These are phyloP conservation scores for Ceratobasidium sp. DNA, from an alignment of 1,284 basidiomycete genomes.

Conservation along the genomic window DNA sequence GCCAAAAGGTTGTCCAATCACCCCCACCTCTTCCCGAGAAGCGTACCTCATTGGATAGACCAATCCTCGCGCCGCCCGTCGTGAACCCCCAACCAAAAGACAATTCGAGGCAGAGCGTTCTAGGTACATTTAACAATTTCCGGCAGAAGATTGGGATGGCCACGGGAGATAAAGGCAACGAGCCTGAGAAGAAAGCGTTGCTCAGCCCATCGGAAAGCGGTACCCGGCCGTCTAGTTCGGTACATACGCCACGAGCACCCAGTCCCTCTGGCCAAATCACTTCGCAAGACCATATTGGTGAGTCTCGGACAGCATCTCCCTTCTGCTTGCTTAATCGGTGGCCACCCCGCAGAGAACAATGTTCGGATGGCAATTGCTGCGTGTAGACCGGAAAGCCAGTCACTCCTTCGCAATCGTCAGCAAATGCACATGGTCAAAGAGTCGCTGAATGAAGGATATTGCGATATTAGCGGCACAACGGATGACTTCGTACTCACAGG, in stretches of 20 bases:
- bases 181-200: constrained; percentile 20
- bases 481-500: constrained; percentile 75
- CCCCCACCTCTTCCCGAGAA: constrained; percentile 20
- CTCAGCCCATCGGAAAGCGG: constrained; percentile 14
- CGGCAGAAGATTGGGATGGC: constrained; percentile 11
- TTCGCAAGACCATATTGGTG: constrained; percentile 46
- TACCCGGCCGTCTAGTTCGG: neutral
- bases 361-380: constrained; percentile 80
- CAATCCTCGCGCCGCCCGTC: neutral
- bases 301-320: neutral
- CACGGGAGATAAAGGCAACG: constrained; percentile 4
- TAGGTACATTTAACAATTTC: constrained; percentile 22
- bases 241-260: constrained; percentile 21
- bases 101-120: constrained; percentile 21
- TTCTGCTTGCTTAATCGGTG: neutral
- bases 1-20: constrained; percentile 1
- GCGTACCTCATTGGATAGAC: neutral
- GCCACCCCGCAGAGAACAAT: constrained; percentile 52
- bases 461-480: constrained; percentile 79
- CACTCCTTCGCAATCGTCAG: constrained; percentile 72
- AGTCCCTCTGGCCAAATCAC: constrained; percentile 44
- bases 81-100: constrained; percentile 17
- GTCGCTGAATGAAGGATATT: constrained; percentile 82
- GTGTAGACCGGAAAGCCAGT: constrained; percentile 76
- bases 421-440: constrained; percentile 82